These are phyloP conservation scores for Sugiyamaella floridensis DNA, from an alignment of 805 yeast genomes.

Conservation along the genomic window DNA sequence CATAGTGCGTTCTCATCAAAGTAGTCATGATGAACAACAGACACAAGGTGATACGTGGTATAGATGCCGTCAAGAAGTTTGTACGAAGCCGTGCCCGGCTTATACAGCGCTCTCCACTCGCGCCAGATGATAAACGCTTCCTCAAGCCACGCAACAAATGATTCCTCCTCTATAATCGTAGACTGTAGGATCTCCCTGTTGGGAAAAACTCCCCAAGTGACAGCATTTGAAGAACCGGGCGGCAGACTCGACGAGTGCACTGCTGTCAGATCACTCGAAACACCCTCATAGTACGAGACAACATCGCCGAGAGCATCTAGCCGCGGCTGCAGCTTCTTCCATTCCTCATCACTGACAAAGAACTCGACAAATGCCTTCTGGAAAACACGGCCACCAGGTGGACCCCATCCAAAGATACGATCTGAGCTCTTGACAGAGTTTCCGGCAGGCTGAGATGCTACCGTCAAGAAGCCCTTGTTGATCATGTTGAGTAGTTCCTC, in stretches of 20 bases:
- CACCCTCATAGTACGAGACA: constrained; percentile 72
- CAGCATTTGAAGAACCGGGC: constrained; percentile 58
- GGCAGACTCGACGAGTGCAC: constrained; percentile 47
- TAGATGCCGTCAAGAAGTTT: constrained; percentile 55
- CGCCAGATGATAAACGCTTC: constrained; percentile 88
- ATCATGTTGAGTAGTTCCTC: constrained; percentile 81
- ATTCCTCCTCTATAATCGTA: constrained; percentile 84
- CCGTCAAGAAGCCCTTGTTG: constrained; percentile 67
- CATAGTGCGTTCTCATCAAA: constrained; percentile 68
- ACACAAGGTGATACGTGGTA: constrained; percentile 65
- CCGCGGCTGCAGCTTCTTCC: constrained; percentile 56
- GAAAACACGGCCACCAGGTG: constrained; percentile 75
- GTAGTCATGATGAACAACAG: constrained; percentile 81
- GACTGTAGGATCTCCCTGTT: constrained; percentile 84
- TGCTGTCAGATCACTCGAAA: constrained; percentile 29
- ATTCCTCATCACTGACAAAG: constrained; percentile 64
- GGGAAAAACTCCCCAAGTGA: constrained; percentile 98
- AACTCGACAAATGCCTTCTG: constrained; percentile 93
- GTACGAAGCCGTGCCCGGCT: constrained; percentile 44
- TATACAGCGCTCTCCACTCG: constrained; percentile 85
- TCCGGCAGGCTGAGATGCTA: constrained; percentile 95
- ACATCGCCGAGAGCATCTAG: constrained; percentile 39
- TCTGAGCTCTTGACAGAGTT: constrained; percentile 75
- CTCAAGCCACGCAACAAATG: constrained; percentile 93
- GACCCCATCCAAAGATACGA: constrained; percentile 96